Conservation (phyloP, 169 alveolate genomes). For the Fabrea salina region DNA sequence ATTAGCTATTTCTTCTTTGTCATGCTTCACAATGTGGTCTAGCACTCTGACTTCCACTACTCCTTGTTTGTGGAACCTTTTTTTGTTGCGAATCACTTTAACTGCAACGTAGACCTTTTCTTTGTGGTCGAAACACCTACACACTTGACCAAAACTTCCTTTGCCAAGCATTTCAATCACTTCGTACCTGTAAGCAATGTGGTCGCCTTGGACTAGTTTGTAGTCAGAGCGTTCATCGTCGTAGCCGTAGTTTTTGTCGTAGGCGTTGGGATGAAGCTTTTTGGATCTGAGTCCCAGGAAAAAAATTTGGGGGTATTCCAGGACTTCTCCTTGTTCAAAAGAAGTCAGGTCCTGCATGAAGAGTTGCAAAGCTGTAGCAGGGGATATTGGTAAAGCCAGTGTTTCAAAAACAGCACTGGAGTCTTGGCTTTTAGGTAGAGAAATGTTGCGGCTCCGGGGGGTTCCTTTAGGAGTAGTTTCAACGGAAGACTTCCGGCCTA, state of each 20-base stretch:
- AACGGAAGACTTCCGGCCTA: too few species aligned
- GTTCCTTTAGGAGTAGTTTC: background rate
- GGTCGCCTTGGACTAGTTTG: constrained; percentile 54
- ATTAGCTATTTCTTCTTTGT: constrained; percentile 64
- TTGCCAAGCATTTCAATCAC: constrained; percentile 67
- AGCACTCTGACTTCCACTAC: constrained; percentile 70
- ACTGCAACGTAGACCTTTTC: constrained; percentile 68
- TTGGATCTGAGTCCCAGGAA: constrained; percentile 45
- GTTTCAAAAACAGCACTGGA: constrained; percentile 3
- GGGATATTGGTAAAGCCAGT: background rate
- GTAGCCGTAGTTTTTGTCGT: constrained; percentile 44
- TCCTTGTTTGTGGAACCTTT: constrained; percentile 72
- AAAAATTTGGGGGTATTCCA: constrained; percentile 31
- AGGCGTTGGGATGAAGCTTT: constrained; percentile 43
- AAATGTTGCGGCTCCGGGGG: background rate
- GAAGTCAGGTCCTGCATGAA: background rate
- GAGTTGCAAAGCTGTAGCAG: constrained; percentile 17
- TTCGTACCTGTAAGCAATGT: constrained; percentile 77
- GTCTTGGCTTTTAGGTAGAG: background rate
- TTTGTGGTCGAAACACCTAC: constrained; percentile 76
- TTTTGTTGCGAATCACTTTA: constrained; percentile 71
- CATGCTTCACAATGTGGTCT: constrained; percentile 56
- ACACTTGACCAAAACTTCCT: constrained; percentile 83
- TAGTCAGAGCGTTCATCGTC: constrained; percentile 84
- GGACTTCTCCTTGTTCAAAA: constrained; percentile 32